phyloP scores from a whole-genome alignment of 306 rosid genomes.

The Echinosophora koreensis region DNA sequence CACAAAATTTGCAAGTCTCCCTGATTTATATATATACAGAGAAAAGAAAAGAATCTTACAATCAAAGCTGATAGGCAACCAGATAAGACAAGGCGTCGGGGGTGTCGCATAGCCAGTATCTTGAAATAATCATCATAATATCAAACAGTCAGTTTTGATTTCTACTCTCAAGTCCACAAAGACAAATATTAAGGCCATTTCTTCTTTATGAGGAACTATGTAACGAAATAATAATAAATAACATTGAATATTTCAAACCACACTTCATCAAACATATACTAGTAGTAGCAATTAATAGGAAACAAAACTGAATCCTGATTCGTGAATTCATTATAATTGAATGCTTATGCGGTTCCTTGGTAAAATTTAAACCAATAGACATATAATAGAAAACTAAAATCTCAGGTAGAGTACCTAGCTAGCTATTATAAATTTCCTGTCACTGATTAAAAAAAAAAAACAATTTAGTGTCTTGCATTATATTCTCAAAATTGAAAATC shows the following conservation, averaged over 20 bases:
- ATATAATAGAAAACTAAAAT: background rate
- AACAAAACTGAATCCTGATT: background rate
- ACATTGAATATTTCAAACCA: slow-evolving; percentile 2
- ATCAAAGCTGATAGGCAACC: slow-evolving; percentile 88
- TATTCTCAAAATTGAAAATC: background rate
- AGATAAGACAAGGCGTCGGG: slow-evolving; percentile 82
- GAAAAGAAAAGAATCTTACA: slow-evolving; percentile 59
- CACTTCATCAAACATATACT: slow-evolving; percentile 32
- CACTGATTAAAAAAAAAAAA: background rate
- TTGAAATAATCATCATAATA: slow-evolving; percentile 50
- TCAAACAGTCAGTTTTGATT: slow-evolving; percentile 33
- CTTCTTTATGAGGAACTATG: background rate
- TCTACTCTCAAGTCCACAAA: slow-evolving; percentile 27
- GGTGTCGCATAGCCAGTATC: slow-evolving; percentile 97
- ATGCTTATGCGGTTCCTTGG: background rate
- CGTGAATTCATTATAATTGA: background rate
- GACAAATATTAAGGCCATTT: background rate
- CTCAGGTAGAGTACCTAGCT: background rate
- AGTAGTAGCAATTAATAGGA: background rate
- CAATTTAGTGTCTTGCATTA: background rate
- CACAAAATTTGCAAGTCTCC: background rate
- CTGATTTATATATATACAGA: background rate
- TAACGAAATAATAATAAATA: slow-evolving; percentile 3
- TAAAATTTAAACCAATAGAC: slow-evolving; percentile 23
- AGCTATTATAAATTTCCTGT: background rate